phyloP scores from a whole-genome alignment of 352 stramenopile genomes.

The Globisporangium nodosum region DNA sequence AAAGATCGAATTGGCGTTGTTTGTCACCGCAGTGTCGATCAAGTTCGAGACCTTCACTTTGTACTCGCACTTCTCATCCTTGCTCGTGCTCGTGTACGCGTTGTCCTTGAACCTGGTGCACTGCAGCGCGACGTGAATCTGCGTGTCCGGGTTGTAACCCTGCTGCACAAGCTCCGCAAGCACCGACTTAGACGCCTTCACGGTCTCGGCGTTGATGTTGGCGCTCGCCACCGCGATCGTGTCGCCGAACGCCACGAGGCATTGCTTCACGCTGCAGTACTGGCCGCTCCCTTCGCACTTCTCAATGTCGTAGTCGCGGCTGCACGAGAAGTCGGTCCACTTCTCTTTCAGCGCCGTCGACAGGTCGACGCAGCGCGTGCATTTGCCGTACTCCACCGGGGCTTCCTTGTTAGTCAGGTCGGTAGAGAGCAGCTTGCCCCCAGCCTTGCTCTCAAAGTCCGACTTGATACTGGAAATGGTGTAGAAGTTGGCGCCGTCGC shows the following conservation, averaged over 20 bases:
- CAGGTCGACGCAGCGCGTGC: conserved; percentile 45
- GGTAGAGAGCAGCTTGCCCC: conserved; percentile 1
- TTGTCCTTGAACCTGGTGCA: conserved; percentile 20
- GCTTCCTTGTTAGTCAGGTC: conserved; percentile 4
- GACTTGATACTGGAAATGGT: conserved; percentile 18
- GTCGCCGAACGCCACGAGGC: conserved; percentile 37
- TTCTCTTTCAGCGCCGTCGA: conserved; percentile 37
- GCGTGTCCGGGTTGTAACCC: conserved; percentile 45
- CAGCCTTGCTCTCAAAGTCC: conserved; percentile 10
- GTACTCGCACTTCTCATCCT: conserved; percentile 24
- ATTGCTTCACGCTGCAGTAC: conserved; percentile 43
- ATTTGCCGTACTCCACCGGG: conserved; percentile 23
- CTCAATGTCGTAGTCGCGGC: conserved; percentile 36
- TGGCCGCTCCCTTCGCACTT: conserved; percentile 28
- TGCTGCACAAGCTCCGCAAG: conserved; percentile 24
- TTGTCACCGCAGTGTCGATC: conserved; percentile 20
- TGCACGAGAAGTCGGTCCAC: conserved; percentile 60
- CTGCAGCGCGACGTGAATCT: conserved; percentile 58
- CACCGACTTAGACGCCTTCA: conserved; percentile 26
- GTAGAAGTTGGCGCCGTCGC: conserved; percentile 19
- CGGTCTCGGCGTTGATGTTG: conserved; percentile 19
- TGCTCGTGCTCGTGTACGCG: conserved; percentile 4
- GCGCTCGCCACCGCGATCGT: conserved; percentile 33
- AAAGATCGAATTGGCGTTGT: conserved; percentile 16
- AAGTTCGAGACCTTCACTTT: conserved; percentile 24